These are phyloP conservation scores for Ascochyta koolunga DNA, from an alignment of 2,329 filamentous ascomycete genomes.

Conservation along the genomic window DNA sequence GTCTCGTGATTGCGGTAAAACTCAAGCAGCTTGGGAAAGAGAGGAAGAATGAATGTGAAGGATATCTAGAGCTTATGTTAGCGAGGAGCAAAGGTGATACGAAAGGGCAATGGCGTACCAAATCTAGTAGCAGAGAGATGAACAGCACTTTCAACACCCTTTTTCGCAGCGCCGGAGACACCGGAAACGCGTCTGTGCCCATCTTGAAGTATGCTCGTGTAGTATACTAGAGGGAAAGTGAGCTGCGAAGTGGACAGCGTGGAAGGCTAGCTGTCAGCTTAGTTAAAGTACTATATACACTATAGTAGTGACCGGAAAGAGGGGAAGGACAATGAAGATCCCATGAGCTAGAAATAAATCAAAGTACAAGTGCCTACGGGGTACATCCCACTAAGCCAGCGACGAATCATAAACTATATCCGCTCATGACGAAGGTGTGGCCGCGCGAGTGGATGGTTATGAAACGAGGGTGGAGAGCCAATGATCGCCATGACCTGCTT, in stretches of 20 bases:
- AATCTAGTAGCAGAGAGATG: constrained; percentile 83
- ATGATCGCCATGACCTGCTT: constrained; percentile 19
- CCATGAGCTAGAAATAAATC: constrained; percentile 26
- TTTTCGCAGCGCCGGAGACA: constrained; percentile 65
- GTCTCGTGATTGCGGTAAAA: constrained; percentile 91
- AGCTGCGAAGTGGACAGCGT: constrained; percentile 17
- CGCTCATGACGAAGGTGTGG: constrained; percentile 24
- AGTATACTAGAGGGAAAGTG: not conserved
- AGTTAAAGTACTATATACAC: constrained; percentile 14
- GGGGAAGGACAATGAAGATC: constrained; percentile 19
- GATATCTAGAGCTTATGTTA: constrained; percentile 71
- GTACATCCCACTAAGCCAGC: constrained; percentile 3
- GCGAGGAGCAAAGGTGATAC: constrained; percentile 18
- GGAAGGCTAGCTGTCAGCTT: constrained; percentile 19
- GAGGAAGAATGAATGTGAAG: constrained; percentile 96
- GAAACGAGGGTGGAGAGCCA: constrained; percentile 20
- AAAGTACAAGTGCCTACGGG: constrained; percentile 8
- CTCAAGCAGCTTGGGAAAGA: constrained; percentile 93
- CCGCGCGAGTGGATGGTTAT: constrained; percentile 26
- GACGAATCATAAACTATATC: constrained; percentile 15
- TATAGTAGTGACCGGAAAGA: constrained; percentile 26
- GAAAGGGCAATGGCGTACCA: constrained; percentile 64
- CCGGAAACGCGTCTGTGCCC: constrained; percentile 31
- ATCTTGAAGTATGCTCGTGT: constrained; percentile 16
- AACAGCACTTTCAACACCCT: constrained; percentile 87